phyloP scores from a whole-genome alignment of 2,329 filamentous ascomycete species.

The Aspergillus ochraceoroseus region DNA sequence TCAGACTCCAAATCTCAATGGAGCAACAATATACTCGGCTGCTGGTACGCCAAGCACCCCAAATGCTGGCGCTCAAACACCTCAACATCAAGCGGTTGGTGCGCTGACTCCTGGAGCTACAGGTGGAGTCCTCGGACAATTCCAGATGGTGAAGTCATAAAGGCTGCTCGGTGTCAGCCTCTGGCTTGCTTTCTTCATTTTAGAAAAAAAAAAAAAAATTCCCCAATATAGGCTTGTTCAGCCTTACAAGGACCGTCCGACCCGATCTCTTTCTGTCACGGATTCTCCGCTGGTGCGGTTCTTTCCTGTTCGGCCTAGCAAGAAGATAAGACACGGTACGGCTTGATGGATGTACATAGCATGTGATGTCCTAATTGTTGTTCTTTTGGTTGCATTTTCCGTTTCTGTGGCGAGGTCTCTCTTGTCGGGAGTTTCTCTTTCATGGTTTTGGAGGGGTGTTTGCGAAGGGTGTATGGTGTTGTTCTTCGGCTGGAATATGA shows the following conservation, averaged over 20 bases:
- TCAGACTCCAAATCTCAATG: slow-evolving; percentile 53
- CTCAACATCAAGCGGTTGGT: slow-evolving; percentile 49
- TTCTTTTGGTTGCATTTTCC: slow-evolving; percentile 23
- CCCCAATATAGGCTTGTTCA: slow-evolving; percentile 19
- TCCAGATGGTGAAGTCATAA: slow-evolving; percentile 43
- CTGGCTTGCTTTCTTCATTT: slow-evolving; percentile 4
- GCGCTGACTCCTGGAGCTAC: slow-evolving; percentile 74
- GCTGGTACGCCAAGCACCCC: slow-evolving; percentile 63
- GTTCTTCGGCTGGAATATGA: slow-evolving; percentile 28
- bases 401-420: slow-evolving; percentile 5
- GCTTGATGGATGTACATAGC: slow-evolving; percentile 40
- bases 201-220: too few relatives aligned
- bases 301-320: slow-evolving; percentile 7
- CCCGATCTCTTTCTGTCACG: slow-evolving; percentile 1
- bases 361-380: slow-evolving; percentile 19
- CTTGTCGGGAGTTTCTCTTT: slow-evolving; percentile 14
- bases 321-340: slow-evolving; percentile 24
- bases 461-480: slow-evolving; percentile 33
- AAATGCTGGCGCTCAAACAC: slow-evolving; percentile 51
- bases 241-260: slow-evolving; percentile 2
- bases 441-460: slow-evolving; percentile 27
- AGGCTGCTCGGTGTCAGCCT: slow-evolving; percentile 8
- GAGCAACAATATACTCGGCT: slow-evolving; percentile 47
- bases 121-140: slow-evolving; percentile 70
- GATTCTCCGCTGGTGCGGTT: slow-evolving; percentile 3